Base-by-base conservation (phyloP, 352 stramenopile genomes). In the Phytopythium chamaehyphon region DNA sequence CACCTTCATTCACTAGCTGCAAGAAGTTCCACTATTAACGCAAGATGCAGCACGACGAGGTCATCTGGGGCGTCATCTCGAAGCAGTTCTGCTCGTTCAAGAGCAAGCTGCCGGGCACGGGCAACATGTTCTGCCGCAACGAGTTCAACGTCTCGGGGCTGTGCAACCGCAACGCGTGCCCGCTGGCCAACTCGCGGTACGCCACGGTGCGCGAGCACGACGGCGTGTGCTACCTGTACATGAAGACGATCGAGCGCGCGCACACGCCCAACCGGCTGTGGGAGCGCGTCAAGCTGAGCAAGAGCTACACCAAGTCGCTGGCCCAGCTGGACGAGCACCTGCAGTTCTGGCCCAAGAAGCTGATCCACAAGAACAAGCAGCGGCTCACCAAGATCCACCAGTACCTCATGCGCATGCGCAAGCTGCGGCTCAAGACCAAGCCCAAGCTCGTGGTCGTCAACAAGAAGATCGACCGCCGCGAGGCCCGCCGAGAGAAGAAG, bases 81-180 rank as follows among this genome's bases (percentile, higher is more conserved):
- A 90, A 98, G 69, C 86, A 98, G 70, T 98, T 99, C 69, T 99
- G 97, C 83, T 98, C 95, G 39, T 99, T 98, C 81, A 99, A 99
- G 87, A 96, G 83, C 61, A 98, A 97, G 22, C 62, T 92, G 49
- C 81, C 81, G 21, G 81, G 75, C 50, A 92, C 81, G 70, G 71
- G 86, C 93, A 76, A 95, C 86, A 81, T 94, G 70, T 99, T 99
- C 72, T 99, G 97, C 78, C 93, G 94, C 57, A 98, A 99, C 71
- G 81, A 94, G 53, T 98, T 99, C 77, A 99, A 98, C 66, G 93
- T 98, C 5, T 98, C 96, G 35, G 97, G 97, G 1, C 77, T 99
- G 23, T 99, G 97, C 83, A 98, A 98, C 71, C 83, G 94, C 57
- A 90, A 73, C 24, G 85, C 90, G 39, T 99, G 97, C 70, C 97